Base-by-base conservation (phyloP, 2,329 filamentous ascomycete genomes). In the Clonostachys byssicola region DNA sequence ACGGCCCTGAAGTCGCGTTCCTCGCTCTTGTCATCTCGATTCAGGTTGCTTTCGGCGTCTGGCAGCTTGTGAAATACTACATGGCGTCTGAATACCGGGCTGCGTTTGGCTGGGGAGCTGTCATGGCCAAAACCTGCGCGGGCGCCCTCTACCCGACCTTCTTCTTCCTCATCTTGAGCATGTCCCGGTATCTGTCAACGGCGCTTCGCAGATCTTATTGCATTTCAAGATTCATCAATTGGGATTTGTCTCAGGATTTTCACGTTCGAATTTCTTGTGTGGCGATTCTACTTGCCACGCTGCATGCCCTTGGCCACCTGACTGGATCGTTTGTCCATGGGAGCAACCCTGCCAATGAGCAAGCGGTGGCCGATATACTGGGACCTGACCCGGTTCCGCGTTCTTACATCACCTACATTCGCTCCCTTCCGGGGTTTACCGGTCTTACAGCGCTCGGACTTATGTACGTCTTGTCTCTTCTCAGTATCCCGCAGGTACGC, bases 101-200 rank as follows among this genome's bases (percentile, higher is more conserved):
- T 13, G 77, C 72, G 0, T 73, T 80, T 16, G 78, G 77, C 12
- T 80, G 77, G 75, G 78, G 78, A 6, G 70, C 78, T 8, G 73
- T 78, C 5, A 56, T 82, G 44, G 73, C 78, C 5, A 82, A 81
- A 59, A 72, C 74, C 0, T 73, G 65, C 40, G 77, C 78, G 10
- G 79, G 79, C 5, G 71, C 74, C 0, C 54, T 82, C 2, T 81
- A 80, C 43, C 77, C 77, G 16, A 80, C 77, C 2, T 70, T 82
- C 47, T 81, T 81, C 61, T 80, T 82, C 53, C 64, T 81, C 48
- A 66, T 81, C 7, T 61, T 81, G 6, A 79, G 75, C 54, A 82
- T 81, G 78, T 79, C 74, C 13, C 64, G 78, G 30, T 79, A 77
- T 61, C 69, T 79, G 17, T 72, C 77, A 3, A 81, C 78, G 0